Evolutionary conservation across 169 alveolate genomes (phyloP).

Genomic region (Babesia bigemina): DNA sequence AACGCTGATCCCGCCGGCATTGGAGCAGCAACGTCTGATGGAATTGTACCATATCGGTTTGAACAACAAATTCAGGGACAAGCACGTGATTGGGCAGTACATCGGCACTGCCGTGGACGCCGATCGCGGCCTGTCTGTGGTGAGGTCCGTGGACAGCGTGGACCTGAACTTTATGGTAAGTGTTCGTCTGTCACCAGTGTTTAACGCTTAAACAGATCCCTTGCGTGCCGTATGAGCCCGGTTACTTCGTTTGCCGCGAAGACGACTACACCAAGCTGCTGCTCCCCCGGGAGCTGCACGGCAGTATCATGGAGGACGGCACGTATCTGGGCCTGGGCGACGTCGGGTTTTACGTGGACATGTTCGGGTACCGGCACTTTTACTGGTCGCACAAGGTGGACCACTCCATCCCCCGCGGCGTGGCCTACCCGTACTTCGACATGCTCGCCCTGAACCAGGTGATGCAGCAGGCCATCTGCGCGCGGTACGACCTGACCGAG

Average conservation of each 20-base stretch:
- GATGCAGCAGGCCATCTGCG: slow-evolving; percentile 64
- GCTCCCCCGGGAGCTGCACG: slow-evolving; percentile 24
- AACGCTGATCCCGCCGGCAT: slow-evolving; percentile 12
- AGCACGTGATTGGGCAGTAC: slow-evolving; percentile 45
- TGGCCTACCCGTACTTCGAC: slow-evolving; percentile 35
- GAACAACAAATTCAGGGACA: slow-evolving; percentile 21
- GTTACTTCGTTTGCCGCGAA: slow-evolving; percentile 54
- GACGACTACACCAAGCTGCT: slow-evolving; percentile 2
- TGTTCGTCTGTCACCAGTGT: not conserved
- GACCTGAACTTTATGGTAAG: slow-evolving; percentile 54
- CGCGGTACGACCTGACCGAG: slow-evolving; percentile 49
- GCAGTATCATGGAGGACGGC: slow-evolving; percentile 38
- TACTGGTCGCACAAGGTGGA: slow-evolving; percentile 61
- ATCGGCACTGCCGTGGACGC: slow-evolving; percentile 35
- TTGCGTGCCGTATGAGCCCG: slow-evolving; percentile 64
- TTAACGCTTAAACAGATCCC: slow-evolving; percentile 11
- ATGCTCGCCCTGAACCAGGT: slow-evolving; percentile 46
- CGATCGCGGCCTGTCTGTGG: slow-evolving; percentile 17
- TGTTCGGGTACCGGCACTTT: slow-evolving; percentile 35
- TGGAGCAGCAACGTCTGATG: slow-evolving; percentile 2
- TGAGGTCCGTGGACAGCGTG: slow-evolving; percentile 40
- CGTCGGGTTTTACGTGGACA: slow-evolving; percentile 47
- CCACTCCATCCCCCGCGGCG: slow-evolving; percentile 26
- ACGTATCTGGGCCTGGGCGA: slow-evolving; percentile 65
- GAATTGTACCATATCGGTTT: slow-evolving; percentile 39